Evolutionary conservation across 1,139 yeast genomes (phyloP), one percentile per base, ranked within the genome.

Genomic region (Protomyces lactucae-debilis): DNA sequence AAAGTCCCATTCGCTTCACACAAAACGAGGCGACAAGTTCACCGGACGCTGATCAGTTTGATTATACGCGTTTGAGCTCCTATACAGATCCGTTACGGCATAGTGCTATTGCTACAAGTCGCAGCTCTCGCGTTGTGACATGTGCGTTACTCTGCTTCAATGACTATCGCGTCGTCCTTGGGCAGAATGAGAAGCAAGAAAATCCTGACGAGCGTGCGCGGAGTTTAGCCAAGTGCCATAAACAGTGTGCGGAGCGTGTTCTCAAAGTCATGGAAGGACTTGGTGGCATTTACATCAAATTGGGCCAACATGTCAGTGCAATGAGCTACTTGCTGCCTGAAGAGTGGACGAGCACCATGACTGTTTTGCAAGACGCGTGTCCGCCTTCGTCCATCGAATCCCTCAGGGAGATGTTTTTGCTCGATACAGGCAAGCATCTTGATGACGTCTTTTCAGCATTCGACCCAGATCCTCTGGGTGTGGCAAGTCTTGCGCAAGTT

Each of bases 321-420:
- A 81, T 93, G 81, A 89, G 97, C 0, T 95, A 93, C 75, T 78
- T 93, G 43, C 78, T 93, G 66, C 99, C 99, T 0, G 80, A 78
- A 32, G 97, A 95, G 76, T 93, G 99, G 99, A 92, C 98, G 0
- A 83, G 84, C 21, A 87, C 98, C 0, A 93, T 93, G 97, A 81
- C 86, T 48, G 97, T 97, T 0, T 77, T 95, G 63, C 98, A 93
- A 72, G 96, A 92, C 72, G 82, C 83, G 72, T 93, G 99, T 73
- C 99, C 99, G 0, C 79, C 82, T 69, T 87, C 96, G 0, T 82
- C 92, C 0, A 71, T 84, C 56, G 88, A 83, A 61, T 91, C 87
- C 54, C 84, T 93, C 43, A 78, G 80, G 55, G 77, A 78, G 14
- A 82, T 93, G 87, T 85, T 93, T 71, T 71, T 74, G 55, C 73